A percentile compares a stretch with the other conserved stretches of the same genome.
phyloP scores from a whole-genome alignment of 1,284 basidiomycete genomes.

The Singerocomus rubriflavus region DNA sequence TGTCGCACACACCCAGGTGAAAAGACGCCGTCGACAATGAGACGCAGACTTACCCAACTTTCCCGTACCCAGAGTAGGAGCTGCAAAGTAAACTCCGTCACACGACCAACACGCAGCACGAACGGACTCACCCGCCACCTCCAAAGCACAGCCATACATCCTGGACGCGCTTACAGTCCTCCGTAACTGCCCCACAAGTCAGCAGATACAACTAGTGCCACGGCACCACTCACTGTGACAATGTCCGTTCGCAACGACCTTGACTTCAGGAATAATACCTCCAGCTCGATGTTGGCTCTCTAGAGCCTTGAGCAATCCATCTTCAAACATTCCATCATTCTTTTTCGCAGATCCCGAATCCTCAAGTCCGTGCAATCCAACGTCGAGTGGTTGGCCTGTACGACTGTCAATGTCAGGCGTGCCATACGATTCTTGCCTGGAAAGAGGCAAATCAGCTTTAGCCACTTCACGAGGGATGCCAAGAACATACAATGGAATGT shows the following conservation, averaged over 20 bases:
- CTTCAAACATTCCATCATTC: conserved; percentile 78
- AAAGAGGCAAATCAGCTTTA: not conserved
- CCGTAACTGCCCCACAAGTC: conserved; percentile 56
- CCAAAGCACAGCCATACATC: conserved; percentile 95
- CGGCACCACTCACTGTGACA: conserved; percentile 59
- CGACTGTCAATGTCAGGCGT: conserved; percentile 55
- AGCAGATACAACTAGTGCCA: conserved; percentile 7
- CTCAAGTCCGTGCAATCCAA: conserved; percentile 65
- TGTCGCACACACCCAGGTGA: conserved; percentile 4
- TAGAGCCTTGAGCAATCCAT: conserved; percentile 65
- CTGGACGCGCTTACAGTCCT: conserved; percentile 81
- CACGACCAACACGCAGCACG: not conserved
- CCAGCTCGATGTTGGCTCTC: conserved; percentile 59
- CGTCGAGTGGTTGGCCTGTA: conserved; percentile 59
- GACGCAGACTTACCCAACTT: conserved; percentile 52
- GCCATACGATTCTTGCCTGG: conserved; percentile 59
- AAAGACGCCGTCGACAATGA: not conserved
- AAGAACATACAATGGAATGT: conserved; percentile 81
- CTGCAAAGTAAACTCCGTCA: conserved; percentile 34
- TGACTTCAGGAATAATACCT: conserved; percentile 63
- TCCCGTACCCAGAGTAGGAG: conserved; percentile 84
- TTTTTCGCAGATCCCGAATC: conserved; percentile 61
- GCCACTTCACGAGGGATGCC: conserved; percentile 4
- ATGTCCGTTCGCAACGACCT: conserved; percentile 85
- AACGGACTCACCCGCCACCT: conserved; percentile 68